Conservation (phyloP, 1,284 basidiomycete genomes). For the Ceratobasidium sp. region DNA sequence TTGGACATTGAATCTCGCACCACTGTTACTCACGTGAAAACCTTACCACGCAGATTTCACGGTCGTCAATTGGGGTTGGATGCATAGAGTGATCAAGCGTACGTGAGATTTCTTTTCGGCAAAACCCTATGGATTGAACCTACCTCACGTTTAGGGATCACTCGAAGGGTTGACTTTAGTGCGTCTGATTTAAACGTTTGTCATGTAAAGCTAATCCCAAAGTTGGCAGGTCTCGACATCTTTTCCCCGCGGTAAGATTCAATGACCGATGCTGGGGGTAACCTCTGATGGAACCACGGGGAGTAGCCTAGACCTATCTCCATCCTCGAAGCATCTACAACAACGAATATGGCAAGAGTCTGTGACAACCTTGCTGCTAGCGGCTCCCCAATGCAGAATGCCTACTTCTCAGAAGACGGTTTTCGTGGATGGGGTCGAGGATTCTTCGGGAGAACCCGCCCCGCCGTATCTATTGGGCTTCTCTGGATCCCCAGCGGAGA, state of each 20-base stretch:
- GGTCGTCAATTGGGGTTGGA: constrained; percentile 60
- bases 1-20: constrained; percentile 24
- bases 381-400: constrained; percentile 66
- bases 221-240: constrained; percentile 68
- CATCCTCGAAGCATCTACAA: constrained; percentile 67
- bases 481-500: constrained; percentile 70
- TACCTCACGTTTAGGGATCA: constrained; percentile 56
- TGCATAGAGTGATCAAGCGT: constrained; percentile 67
- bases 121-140: constrained; percentile 34
- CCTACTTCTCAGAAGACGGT: constrained; percentile 65
- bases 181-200: constrained; percentile 45
- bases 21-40: constrained; percentile 43
- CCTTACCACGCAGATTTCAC: constrained; percentile 61
- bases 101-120: constrained; percentile 43
- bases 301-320: constrained; percentile 65
- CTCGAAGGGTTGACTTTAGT: constrained; percentile 79
- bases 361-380: constrained; percentile 71
- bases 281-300: neutral
- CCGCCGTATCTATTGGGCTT: constrained; percentile 79
- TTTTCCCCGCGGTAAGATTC: constrained; percentile 70
- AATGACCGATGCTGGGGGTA: constrained; percentile 8
- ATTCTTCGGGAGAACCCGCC: constrained; percentile 61
- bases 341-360: constrained; percentile 87
- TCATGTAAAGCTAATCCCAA: constrained; percentile 18
- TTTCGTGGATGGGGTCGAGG: constrained; percentile 58